Evolutionary conservation across 2,329 filamentous ascomycete genomes (phyloP).

Genomic region (Colletotrichum tropicale): DNA sequence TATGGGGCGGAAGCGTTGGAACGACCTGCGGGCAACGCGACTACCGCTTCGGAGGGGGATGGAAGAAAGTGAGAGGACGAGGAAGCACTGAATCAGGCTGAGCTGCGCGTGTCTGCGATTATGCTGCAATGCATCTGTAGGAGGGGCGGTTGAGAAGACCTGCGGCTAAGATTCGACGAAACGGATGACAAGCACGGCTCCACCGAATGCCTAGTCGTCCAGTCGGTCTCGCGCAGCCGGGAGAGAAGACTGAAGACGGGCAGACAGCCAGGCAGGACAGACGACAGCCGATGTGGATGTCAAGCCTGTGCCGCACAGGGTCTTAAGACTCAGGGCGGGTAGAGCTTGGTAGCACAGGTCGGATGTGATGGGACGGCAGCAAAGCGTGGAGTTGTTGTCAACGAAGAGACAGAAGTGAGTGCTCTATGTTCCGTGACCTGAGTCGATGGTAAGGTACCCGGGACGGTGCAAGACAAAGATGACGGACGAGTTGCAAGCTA

Average conservation of each 20-base stretch:
- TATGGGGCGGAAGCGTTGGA: constrained; percentile 11
- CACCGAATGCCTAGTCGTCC: constrained; percentile 5
- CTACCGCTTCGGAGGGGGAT: not conserved
- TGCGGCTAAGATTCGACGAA: constrained; percentile 21
- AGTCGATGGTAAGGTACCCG: not conserved
- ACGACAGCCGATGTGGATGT: not conserved
- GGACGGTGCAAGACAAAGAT: not conserved
- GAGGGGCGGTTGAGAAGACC: constrained; percentile 16
- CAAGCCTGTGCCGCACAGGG: not conserved
- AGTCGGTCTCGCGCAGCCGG: not conserved
- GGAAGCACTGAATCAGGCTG: constrained; percentile 10
- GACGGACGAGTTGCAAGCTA: not conserved
- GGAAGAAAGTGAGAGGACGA: not conserved
- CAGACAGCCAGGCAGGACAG: not conserved
- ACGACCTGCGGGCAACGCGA: constrained; percentile 5
- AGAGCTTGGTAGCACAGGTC: not conserved
- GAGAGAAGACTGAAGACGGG: not conserved
- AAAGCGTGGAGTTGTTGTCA: not conserved
- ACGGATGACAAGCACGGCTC: constrained; percentile 9
- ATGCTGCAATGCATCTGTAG: constrained; percentile 4
- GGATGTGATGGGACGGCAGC: not conserved
- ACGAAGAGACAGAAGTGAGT: not conserved
- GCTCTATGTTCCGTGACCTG: not conserved
- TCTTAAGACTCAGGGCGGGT: not conserved
- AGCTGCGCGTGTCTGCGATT: constrained; percentile 9